A percentile compares a stretch with the other conserved stretches of the same genome.
phyloP scores from a whole-genome alignment of 2,329 filamentous ascomycete species.

The Colletotrichum trifolii region DNA sequence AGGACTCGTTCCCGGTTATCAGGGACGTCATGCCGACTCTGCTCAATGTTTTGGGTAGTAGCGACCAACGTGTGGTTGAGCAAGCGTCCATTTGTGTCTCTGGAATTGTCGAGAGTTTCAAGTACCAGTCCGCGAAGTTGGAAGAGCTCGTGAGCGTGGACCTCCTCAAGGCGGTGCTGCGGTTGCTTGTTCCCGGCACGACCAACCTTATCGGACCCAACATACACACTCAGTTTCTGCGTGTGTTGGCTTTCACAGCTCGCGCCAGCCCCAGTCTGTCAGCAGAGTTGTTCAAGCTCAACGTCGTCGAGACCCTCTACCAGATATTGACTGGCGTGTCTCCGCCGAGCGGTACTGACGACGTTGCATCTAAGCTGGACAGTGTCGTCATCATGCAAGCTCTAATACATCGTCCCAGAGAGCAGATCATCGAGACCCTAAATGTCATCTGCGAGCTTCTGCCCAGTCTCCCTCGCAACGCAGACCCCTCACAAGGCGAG shows the following conservation, averaged over 20 bases:
- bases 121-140: conserved; percentile 84
- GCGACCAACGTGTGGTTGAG: conserved; percentile 95
- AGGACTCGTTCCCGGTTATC: conserved; percentile 91
- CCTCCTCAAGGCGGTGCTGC: conserved; percentile 84
- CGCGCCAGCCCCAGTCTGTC: conserved; percentile 89
- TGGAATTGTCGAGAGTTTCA: conserved; percentile 96
- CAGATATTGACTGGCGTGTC: conserved; percentile 97
- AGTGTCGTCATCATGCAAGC: conserved; percentile 99
- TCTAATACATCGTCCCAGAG: conserved; percentile 91
- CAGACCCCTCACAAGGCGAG: conserved; percentile 55
- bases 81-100: conserved; percentile 96
- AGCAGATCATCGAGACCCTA: conserved; percentile 96
- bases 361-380: conserved; percentile 87
- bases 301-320: conserved; percentile 96
- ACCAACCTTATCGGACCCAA: conserved; percentile 94
- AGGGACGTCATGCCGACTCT: conserved; percentile 97
- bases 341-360: conserved; percentile 81
- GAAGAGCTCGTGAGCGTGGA: conserved; percentile 93
- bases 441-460: conserved; percentile 97
- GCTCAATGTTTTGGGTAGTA: conserved; percentile 89
- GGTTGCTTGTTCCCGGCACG: conserved; percentile 89
- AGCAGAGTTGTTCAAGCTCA: conserved; percentile 92
- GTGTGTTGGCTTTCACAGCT: conserved; percentile 89
- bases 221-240: conserved; percentile 96
- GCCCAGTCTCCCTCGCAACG: conserved; percentile 74